phyloP scores from a whole-genome alignment of 225 moss, liverwort and hornwort genomes.

The Physcomitrium patens region DNA sequence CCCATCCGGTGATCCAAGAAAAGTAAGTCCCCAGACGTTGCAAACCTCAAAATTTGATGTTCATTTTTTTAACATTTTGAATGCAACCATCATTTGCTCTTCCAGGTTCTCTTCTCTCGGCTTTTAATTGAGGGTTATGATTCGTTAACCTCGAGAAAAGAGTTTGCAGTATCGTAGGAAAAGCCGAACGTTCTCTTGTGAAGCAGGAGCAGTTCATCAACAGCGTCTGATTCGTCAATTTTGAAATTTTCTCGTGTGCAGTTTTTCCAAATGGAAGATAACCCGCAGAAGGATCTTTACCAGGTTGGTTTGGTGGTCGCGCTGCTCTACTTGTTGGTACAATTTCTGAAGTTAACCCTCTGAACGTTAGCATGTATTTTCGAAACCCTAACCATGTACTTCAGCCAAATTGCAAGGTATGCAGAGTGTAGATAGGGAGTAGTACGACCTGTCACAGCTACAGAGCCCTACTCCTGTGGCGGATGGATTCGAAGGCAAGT shows the following conservation, averaged over 20 bases:
- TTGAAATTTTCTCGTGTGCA: constrained; percentile 38
- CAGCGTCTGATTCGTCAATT: constrained; percentile 6
- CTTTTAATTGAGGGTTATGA: no score
- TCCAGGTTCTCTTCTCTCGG: no score
- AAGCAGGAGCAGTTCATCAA: no score
- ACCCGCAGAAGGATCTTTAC: constrained; percentile 76
- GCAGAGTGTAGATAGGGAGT: constrained; percentile 33
- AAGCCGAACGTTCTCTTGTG: no score
- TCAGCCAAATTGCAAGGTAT: constrained; percentile 24
- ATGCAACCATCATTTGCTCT: no score
- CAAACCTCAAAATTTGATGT: no score
- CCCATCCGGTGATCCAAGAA: constrained; percentile 93
- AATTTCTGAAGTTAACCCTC: constrained; percentile 74
- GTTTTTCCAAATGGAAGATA: constrained; percentile 95
- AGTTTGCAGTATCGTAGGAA: no score
- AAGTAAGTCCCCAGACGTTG: constrained; percentile 44
- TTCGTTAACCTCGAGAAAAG: no score
- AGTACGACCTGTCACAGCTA: neutral
- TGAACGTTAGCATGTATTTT: constrained; percentile 32
- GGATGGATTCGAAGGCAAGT: constrained; percentile 12
- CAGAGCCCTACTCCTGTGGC: constrained; percentile 3
- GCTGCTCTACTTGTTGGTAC: constrained; percentile 85
- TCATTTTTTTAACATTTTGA: no score
- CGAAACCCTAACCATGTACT: constrained; percentile 25
- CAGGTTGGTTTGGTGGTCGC: constrained; percentile 88